Percentiles rank a stretch among this genome's conserved stretches.
phyloP scores from a whole-genome alignment of 2,329 filamentous ascomycete genomes.

The Thyridium curvatum region DNA sequence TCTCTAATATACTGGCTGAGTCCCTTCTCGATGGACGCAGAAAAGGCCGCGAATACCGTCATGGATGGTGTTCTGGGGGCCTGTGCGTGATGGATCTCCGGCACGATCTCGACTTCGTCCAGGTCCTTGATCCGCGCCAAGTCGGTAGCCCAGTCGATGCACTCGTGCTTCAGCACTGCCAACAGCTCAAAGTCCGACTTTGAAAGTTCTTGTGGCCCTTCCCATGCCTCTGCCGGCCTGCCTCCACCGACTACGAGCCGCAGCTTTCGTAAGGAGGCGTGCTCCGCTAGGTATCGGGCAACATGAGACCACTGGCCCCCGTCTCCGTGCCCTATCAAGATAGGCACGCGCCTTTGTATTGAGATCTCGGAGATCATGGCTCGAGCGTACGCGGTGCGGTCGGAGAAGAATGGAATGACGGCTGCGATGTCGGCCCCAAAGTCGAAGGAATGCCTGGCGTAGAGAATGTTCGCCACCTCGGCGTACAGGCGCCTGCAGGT shows the following conservation, averaged over 20 bases:
- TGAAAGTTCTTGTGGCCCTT: conserved; percentile 36
- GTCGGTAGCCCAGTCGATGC: conserved; percentile 52
- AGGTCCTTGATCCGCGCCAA: conserved; percentile 43
- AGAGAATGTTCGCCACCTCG: conserved; percentile 51
- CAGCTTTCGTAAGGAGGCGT: conserved; percentile 33
- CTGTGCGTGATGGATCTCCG: conserved; percentile 48
- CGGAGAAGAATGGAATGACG: conserved; percentile 47
- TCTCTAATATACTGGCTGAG: conserved; percentile 3
- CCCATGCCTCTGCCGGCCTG: conserved; percentile 39
- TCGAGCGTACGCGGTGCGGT: conserved; percentile 44
- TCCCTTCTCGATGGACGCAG: conserved; percentile 46
- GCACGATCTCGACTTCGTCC: conserved; percentile 41
- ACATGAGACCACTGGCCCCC: conserved; percentile 47
- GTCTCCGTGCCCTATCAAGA: conserved; percentile 48
- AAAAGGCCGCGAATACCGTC: conserved; percentile 54
- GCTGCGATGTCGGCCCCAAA: conserved; percentile 56
- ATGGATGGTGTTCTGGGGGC: conserved; percentile 45
- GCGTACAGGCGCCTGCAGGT: conserved; percentile 41
- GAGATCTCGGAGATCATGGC: conserved; percentile 40
- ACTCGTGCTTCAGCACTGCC: conserved; percentile 36
- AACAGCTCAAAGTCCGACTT: conserved; percentile 40
- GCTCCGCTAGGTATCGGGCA: conserved; percentile 37
- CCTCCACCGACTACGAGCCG: conserved; percentile 50
- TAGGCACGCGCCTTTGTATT: conserved; percentile 48
- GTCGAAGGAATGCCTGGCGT: conserved; percentile 49